Base-by-base conservation (phyloP, 345 rosid genomes). In the Cochlearia excelsa region DNA sequence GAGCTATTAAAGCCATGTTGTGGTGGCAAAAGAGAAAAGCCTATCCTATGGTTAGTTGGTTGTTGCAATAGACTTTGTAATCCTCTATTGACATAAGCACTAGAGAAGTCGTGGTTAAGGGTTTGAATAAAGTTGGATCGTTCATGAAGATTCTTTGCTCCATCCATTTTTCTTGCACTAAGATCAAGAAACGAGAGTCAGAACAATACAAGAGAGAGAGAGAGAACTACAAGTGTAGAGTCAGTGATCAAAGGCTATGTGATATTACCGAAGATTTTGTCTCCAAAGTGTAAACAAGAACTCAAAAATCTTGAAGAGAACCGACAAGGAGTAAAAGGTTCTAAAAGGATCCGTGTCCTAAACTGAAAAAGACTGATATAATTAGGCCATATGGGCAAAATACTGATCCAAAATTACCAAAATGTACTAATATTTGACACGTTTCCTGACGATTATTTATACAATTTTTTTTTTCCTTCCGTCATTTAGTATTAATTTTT, bases 81-180 rank as follows among this genome's bases (percentile, higher is more conserved):
- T 28, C 81, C 80, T 64, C 72, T 72, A 67, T 71, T 61, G 53
- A 44, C 59, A 67, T 50, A 73, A 16, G 66, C 59, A 34, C 66
- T 65, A 44, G 53, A 35, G 46, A 65, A 9, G 9, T 61, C 26
- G 27, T 66, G 44, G 53, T 57, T 46, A 30, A 46, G 39, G 30
- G 60, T 28, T 10, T 65, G 66, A 16, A 74, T 54, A 46, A 82
- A 73, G 47, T 39, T 57, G 9, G 89, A 79, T 46, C 80, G 81
- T 44, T 78, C 80, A 28, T 74, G 71, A 28, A 89, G 61, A 71
- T 82, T 86, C 66, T 74, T 70, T 29, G 73, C 71, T 76, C 79
- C 86, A 80, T 86, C 92, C 57, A 71, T 87, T 86, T 26, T 77
- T 4, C 80, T 44, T 4, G 23, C 26, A 9, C 31, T 6, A 26